Evolutionary conservation across 768 basidiomycete species (phyloP).

Genomic region (Kwoniella pini): DNA sequence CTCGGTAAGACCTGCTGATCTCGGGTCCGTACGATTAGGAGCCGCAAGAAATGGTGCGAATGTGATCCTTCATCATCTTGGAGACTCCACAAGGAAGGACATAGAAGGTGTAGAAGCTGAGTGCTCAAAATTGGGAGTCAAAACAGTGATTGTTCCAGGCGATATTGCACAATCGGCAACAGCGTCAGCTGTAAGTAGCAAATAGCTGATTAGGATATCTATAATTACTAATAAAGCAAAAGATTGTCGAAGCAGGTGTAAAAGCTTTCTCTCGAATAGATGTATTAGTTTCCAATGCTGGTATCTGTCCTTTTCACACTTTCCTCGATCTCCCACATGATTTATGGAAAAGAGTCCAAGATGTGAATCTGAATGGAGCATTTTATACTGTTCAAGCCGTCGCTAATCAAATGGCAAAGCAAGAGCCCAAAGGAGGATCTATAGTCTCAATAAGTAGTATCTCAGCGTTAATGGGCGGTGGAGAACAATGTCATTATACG

Average conservation of each 20-base stretch:
- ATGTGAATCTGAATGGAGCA: slow-evolving; percentile 73
- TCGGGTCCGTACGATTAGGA: slow-evolving; percentile 25
- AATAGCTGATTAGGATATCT: not conserved
- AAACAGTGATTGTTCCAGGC: slow-evolving; percentile 62
- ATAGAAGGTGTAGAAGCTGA: slow-evolving; percentile 54
- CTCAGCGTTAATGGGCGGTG: slow-evolving; percentile 75
- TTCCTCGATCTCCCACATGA: slow-evolving; percentile 69
- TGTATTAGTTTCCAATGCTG: slow-evolving; percentile 63
- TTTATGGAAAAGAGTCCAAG: slow-evolving; percentile 67
- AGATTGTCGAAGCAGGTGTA: slow-evolving; percentile 68
- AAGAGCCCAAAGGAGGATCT: slow-evolving; percentile 62
- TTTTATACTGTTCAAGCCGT: slow-evolving; percentile 66
- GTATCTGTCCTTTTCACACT: slow-evolving; percentile 76
- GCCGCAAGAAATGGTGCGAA: slow-evolving; percentile 69
- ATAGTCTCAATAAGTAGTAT: slow-evolving; percentile 78
- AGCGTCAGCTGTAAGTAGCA: slow-evolving; percentile 59
- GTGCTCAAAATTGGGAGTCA: slow-evolving; percentile 58
- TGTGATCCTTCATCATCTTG: slow-evolving; percentile 69
- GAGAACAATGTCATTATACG: slow-evolving; percentile 74
- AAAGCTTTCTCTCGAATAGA: slow-evolving; percentile 66
- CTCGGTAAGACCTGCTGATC: not conserved
- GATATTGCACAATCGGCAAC: slow-evolving; percentile 67
- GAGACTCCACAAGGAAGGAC: slow-evolving; percentile 60
- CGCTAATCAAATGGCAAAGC: slow-evolving; percentile 72
- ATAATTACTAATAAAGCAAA: not conserved